These are phyloP conservation scores for Dendrobium nobile DNA, from an alignment of 106 monocot species.

Conservation along the genomic window DNA sequence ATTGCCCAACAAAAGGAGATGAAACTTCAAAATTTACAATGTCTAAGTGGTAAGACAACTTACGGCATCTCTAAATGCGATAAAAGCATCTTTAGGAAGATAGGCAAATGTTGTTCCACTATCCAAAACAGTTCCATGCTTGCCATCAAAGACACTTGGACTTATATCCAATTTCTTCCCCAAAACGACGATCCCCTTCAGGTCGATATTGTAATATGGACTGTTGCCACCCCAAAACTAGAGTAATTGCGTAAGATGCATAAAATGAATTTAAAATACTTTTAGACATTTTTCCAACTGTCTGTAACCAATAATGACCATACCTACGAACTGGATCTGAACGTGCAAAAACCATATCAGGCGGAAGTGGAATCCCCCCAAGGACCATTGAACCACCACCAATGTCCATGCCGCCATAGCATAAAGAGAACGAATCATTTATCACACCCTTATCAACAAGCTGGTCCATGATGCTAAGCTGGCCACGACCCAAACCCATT, in stretches of 20 bases:
- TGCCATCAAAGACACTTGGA: conserved; percentile 60
- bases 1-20: not conserved
- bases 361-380: conserved; percentile 60
- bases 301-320: conserved; percentile 10
- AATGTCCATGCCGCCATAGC: conserved; percentile 84
- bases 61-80: conserved; percentile 79
- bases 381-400: conserved; percentile 87
- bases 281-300: not conserved
- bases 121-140: conserved; percentile 90
- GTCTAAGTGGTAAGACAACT: conserved; percentile 16
- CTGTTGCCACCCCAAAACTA: conserved; percentile 81
- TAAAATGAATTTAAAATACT: conserved; percentile 29
- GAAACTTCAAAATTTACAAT: not conserved
- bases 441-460: conserved; percentile 68
- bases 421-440: conserved; percentile 69
- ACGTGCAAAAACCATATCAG: conserved; percentile 56
- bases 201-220: conserved; percentile 94
- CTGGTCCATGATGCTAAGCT: conserved; percentile 84
- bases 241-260: conserved; percentile 60
- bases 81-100: conserved; percentile 76
- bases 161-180: conserved; percentile 59
- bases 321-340: conserved; percentile 76
- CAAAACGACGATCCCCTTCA: conserved; percentile 78
- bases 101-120: conserved; percentile 99
- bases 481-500: conserved; percentile 74